Conservation (phyloP, 2,329 filamentous ascomycete genomes). For the Fusarium coicis region DNA sequence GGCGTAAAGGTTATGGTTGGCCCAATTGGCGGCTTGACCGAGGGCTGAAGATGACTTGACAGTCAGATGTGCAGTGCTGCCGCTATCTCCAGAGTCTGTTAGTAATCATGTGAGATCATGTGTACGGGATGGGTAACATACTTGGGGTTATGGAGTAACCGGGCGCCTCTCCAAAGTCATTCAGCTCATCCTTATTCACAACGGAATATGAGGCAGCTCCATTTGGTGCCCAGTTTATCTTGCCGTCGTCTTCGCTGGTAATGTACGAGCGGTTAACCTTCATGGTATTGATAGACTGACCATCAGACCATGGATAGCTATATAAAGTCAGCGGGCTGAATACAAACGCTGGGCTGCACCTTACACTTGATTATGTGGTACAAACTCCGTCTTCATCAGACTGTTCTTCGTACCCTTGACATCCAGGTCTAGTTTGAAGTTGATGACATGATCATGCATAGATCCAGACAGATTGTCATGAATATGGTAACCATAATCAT, state of each 20-base stretch:
- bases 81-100: constrained; percentile 8
- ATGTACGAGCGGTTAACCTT: constrained; percentile 57
- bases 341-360: fast-evolving
- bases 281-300: constrained; percentile 62
- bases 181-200: constrained; percentile 61
- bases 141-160: constrained; percentile 51
- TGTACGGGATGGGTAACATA: not conserved
- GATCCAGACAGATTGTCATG: constrained; percentile 59
- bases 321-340: not conserved
- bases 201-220: constrained; percentile 58
- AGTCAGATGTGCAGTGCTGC: constrained; percentile 54
- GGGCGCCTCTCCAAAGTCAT: constrained; percentile 61
- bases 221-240: constrained; percentile 62
- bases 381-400: constrained; percentile 50
- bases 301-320: constrained; percentile 58
- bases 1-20: constrained; percentile 62
- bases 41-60: constrained; percentile 60
- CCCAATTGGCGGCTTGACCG: constrained; percentile 58
- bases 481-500: constrained; percentile 62
- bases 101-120: not conserved
- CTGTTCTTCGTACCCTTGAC: constrained; percentile 60
- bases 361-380: constrained; percentile 26
- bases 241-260: constrained; percentile 54
- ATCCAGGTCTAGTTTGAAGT: constrained; percentile 66
- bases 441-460: constrained; percentile 67